Evolutionary conservation across 2,329 filamentous ascomycete genomes (phyloP).

Genomic region (Penicillium rolfsii): DNA sequence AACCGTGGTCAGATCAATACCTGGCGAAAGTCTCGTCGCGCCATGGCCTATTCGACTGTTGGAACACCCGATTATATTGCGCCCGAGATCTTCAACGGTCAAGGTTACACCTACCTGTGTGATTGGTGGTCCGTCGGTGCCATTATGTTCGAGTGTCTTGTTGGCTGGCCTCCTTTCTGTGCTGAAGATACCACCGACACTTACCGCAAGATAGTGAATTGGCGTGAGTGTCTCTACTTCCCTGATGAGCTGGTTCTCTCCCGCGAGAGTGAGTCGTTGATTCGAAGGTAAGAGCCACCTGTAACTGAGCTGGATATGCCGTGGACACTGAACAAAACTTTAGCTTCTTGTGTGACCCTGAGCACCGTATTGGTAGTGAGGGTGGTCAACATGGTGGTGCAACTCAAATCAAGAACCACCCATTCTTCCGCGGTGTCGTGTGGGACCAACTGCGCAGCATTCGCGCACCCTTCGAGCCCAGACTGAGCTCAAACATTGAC

Average conservation of each 20-base stretch:
- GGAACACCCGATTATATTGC: conserved; percentile 98
- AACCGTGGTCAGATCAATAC: conserved; percentile 98
- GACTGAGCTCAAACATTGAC: conserved; percentile 88
- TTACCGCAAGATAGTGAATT: conserved; percentile 99
- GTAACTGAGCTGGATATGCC: conserved; percentile 10
- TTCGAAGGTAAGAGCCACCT: conserved; percentile 70
- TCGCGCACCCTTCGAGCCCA: conserved; percentile 93
- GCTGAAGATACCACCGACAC: conserved; percentile 97
- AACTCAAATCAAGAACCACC: conserved; percentile 88
- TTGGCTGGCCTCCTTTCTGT: conserved; percentile 98
- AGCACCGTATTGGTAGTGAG: conserved; percentile 82
- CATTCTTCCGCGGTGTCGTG: conserved; percentile 95
- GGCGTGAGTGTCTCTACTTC: conserved; percentile 94
- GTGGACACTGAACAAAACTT: conserved; percentile 30
- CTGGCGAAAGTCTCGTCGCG: conserved; percentile 91
- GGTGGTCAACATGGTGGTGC: conserved; percentile 67
- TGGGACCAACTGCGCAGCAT: conserved; percentile 93
- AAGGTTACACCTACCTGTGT: conserved; percentile 94
- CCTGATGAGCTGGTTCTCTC: conserved; percentile 91
- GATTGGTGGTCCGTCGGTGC: conserved; percentile 99
- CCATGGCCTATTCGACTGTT: conserved; percentile 98
- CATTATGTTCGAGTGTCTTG: conserved; percentile 99
- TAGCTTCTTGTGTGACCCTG: conserved; percentile 90
- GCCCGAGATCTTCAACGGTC: conserved; percentile 94
- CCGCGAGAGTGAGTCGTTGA: conserved; percentile 85